Evolutionary conservation across 495 filamentous ascomycete genomes (phyloP).

Genomic region (Neurospora cerealis): DNA sequence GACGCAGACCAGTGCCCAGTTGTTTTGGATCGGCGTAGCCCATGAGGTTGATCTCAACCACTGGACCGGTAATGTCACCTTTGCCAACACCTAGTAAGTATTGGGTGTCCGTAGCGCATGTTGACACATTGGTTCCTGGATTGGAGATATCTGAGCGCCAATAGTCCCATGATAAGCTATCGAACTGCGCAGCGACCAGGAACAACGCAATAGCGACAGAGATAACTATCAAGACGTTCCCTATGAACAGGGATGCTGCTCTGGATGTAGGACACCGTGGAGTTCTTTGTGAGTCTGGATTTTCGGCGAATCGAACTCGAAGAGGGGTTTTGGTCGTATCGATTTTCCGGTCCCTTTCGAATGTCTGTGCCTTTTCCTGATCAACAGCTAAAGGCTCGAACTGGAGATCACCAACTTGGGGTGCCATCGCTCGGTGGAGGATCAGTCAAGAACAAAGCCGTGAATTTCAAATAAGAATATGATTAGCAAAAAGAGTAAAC

Average conservation of each 20-base stretch:
- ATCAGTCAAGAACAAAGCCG: not conserved
- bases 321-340: not conserved
- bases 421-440: not conserved
- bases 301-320: not conserved
- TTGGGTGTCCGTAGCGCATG: slow-evolving; percentile 8
- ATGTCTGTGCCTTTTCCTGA: not conserved
- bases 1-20: slow-evolving; percentile 76
- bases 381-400: not conserved
- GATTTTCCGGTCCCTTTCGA: not conserved
- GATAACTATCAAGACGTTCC: not conserved
- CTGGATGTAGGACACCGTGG: not conserved
- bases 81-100: slow-evolving; percentile 90
- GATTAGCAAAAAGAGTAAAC: not conserved
- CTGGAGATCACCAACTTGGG: not conserved
- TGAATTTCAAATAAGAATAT: not conserved
- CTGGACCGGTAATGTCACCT: slow-evolving; percentile 90
- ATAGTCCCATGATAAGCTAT: not conserved
- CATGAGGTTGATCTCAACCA: slow-evolving; percentile 87
- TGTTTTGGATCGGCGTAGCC: slow-evolving; percentile 88
- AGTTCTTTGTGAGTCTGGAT: not conserved
- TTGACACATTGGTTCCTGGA: not conserved
- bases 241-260: not conserved
- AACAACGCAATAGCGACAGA: not conserved
- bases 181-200: not conserved
- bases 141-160: not conserved